Conservation (phyloP, 2,329 filamentous ascomycete genomes). For the Penicillium hordei region DNA sequence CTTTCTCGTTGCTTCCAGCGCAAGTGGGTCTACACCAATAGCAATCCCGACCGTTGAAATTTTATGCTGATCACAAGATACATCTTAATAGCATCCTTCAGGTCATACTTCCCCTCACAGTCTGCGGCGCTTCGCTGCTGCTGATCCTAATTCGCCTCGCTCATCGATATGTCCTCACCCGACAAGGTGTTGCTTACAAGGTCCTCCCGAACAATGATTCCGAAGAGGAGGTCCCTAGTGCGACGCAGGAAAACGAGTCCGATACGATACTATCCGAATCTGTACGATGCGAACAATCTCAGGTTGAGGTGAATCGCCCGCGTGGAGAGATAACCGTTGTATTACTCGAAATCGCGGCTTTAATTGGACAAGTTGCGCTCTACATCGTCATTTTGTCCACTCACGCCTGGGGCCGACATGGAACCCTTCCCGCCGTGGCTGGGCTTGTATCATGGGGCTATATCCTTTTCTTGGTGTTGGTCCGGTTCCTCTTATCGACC, state of each 20-base stretch:
- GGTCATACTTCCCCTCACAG: constrained; percentile 72
- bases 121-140: constrained; percentile 68
- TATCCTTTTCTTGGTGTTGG: constrained; percentile 68
- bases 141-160: constrained; percentile 62
- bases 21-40: constrained; percentile 42
- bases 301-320: constrained; percentile 70
- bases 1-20: constrained; percentile 62
- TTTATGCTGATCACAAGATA: constrained; percentile 15
- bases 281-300: constrained; percentile 49
- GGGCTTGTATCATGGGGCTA: constrained; percentile 79
- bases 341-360: constrained; percentile 70
- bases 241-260: constrained; percentile 56
- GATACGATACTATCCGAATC: constrained; percentile 57
- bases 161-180: constrained; percentile 54
- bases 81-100: constrained; percentile 66
- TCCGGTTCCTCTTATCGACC: constrained; percentile 66
- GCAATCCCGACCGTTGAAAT: background rate
- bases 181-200: constrained; percentile 59
- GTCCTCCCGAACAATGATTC: constrained; percentile 34
- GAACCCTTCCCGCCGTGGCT: constrained; percentile 61
- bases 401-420: constrained; percentile 58
- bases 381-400: constrained; percentile 66
- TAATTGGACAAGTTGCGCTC: constrained; percentile 68
- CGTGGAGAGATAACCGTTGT: constrained; percentile 69
- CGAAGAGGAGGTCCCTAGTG: constrained; percentile 52